These are phyloP conservation scores for Apiospora arundinis DNA, from an alignment of 2,329 filamentous ascomycete genomes.

Conservation along the genomic window DNA sequence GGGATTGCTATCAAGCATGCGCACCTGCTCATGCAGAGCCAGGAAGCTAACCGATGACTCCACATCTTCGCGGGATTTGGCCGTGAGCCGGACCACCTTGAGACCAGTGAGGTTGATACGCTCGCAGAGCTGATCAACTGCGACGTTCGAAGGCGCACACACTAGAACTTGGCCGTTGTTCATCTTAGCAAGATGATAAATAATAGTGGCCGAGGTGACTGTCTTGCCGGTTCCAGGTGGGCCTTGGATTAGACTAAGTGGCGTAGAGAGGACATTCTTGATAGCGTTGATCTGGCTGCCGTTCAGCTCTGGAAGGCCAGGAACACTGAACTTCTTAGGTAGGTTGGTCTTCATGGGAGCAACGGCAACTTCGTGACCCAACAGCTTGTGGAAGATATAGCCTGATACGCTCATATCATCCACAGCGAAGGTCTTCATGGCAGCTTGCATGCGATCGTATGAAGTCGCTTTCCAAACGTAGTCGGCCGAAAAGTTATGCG, in stretches of 20 bases:
- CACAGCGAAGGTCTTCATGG: constrained; percentile 98
- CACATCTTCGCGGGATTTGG: constrained; percentile 97
- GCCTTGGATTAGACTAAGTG: constrained; percentile 93
- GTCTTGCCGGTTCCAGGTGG: constrained; percentile 98
- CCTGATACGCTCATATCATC: constrained; percentile 98
- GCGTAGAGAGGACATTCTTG: constrained; percentile 91
- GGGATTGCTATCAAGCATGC: constrained; percentile 94
- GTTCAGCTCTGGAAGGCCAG: constrained; percentile 92
- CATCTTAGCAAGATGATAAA: constrained; percentile 95
- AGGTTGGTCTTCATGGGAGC: constrained; percentile 95
- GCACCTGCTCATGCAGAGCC: constrained; percentile 94
- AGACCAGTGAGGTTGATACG: constrained; percentile 93
- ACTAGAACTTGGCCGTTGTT: constrained; percentile 95
- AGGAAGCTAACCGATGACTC: constrained; percentile 98
- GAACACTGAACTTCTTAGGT: constrained; percentile 96
- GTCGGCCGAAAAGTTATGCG: constrained; percentile 96
- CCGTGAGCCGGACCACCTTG: constrained; percentile 97
- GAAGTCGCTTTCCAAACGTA: constrained; percentile 99
- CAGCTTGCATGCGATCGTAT: constrained; percentile 98
- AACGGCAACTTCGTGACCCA: constrained; percentile 92
- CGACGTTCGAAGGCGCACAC: constrained; percentile 97
- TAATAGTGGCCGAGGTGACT: constrained; percentile 97
- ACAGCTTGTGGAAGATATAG: constrained; percentile 96
- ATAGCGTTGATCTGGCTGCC: constrained; percentile 95
- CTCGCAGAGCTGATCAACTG: constrained; percentile 97